These are phyloP conservation scores for Porpolomopsis calyptriformis DNA, from an alignment of 768 basidiomycete genomes.

Conservation along the genomic window DNA sequence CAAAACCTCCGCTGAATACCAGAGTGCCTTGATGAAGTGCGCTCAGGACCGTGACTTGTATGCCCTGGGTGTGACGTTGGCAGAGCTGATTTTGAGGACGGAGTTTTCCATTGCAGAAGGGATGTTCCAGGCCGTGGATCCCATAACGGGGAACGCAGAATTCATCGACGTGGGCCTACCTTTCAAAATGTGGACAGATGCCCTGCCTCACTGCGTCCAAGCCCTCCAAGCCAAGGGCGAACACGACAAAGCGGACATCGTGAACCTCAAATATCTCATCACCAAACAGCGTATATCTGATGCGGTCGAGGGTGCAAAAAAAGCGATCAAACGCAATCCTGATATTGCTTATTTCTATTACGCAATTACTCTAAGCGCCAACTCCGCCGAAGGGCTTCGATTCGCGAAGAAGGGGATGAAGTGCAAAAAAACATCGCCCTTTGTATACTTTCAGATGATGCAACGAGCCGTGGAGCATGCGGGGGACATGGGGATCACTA, in stretches of 20 bases:
- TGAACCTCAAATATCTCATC: conserved; percentile 52
- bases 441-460: conserved; percentile 45
- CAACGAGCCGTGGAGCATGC: conserved; percentile 56
- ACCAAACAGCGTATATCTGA: conserved; percentile 38
- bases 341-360: conserved; percentile 57
- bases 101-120: conserved; percentile 58
- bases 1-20: conserved; percentile 31
- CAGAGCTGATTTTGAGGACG: conserved; percentile 40
- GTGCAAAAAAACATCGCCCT: conserved; percentile 42
- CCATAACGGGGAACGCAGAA: conserved; percentile 31
- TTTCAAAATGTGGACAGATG: conserved; percentile 48
- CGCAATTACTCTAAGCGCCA: conserved; percentile 39
- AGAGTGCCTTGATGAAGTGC: conserved; percentile 42
- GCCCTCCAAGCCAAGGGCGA: conserved; percentile 42
- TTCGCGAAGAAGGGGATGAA: conserved; percentile 59
- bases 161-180: conserved; percentile 41
- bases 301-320: conserved; percentile 36
- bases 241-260: conserved; percentile 47
- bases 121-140: conserved; percentile 35
- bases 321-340: conserved; percentile 43
- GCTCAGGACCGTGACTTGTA: conserved; percentile 40
- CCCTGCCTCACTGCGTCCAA: conserved; percentile 48
- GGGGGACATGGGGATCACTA: conserved; percentile 41
- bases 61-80: conserved; percentile 38
- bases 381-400: conserved; percentile 42